A percentile compares a stretch with the other conserved stretches of the same genome.
These are phyloP conservation scores for Aspergillus sp. DNA, from an alignment of 2,329 filamentous ascomycete genomes.

Conservation along the genomic window DNA sequence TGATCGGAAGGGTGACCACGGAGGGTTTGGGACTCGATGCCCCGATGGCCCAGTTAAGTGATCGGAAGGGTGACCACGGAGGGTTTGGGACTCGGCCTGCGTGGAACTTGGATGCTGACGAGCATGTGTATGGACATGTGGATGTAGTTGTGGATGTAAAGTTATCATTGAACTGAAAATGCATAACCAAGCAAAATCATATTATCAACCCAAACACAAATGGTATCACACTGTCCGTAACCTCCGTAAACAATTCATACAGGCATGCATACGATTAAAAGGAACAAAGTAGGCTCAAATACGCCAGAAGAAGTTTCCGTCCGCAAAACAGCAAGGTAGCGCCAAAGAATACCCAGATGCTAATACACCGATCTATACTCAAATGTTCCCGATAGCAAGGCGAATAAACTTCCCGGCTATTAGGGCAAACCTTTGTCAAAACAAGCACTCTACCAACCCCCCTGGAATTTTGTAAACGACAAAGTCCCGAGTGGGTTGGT, in stretches of 20 bases:
- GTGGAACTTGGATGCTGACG: not conserved
- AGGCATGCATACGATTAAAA: not conserved
- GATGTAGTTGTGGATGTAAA: not conserved
- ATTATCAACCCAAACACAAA: conserved; percentile 1
- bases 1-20: not conserved
- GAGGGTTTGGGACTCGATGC: not conserved
- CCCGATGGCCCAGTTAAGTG: not conserved
- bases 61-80: not conserved
- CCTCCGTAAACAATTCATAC: conserved; percentile 1
- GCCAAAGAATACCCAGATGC: conserved; percentile 2
- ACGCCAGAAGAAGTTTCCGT: not conserved
- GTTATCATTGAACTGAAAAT: not conserved
- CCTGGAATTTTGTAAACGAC: not conserved
- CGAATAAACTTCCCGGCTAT: not conserved
- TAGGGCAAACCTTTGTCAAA: not conserved
- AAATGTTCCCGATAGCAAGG: not conserved
- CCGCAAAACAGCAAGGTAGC: not conserved
- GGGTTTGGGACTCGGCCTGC: not conserved
- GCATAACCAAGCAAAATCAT: not conserved
- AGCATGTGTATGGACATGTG: not conserved
- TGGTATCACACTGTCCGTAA: conserved; percentile 10
- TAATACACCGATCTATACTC: not conserved
- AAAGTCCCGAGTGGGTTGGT: not conserved
- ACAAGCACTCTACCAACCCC: not conserved
- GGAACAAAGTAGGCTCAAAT: not conserved